Conservation (phyloP, 2,329 filamentous ascomycete genomes). For the Bipolaris victoriae region DNA sequence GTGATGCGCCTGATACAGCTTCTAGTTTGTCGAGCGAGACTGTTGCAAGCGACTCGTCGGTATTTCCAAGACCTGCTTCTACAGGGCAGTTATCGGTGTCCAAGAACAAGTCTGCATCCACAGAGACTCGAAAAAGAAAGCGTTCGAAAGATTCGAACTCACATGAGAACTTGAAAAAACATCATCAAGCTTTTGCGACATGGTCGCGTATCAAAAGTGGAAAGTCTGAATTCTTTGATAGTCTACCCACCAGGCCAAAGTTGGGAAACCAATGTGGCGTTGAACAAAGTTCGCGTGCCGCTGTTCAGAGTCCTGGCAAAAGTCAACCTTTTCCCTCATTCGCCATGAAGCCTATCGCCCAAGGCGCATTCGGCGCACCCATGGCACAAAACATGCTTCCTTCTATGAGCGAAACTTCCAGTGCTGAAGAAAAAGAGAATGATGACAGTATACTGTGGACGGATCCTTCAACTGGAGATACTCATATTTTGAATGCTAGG, state of each 20-base stretch:
- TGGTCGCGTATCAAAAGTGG: slow-evolving; percentile 56
- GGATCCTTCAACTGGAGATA: slow-evolving; percentile 64
- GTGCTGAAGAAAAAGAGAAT: slow-evolving; percentile 7
- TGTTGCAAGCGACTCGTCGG: not conserved
- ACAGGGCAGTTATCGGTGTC: not conserved
- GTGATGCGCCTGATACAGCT: slow-evolving; percentile 5
- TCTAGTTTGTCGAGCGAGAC: not conserved
- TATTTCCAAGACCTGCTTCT: not conserved
- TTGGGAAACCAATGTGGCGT: not conserved
- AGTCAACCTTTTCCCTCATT: slow-evolving; percentile 12
- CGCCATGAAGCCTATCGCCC: slow-evolving; percentile 16
- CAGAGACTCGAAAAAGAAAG: slow-evolving; percentile 30
- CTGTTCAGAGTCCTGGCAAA: not conserved
- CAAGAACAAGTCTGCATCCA: not conserved
- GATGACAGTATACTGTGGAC: slow-evolving; percentile 62
- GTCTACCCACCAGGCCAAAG: slow-evolving; percentile 20
- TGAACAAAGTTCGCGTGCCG: not conserved
- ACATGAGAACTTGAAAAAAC: slow-evolving; percentile 3
- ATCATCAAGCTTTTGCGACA: slow-evolving; percentile 36
- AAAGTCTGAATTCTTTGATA: slow-evolving; percentile 43
- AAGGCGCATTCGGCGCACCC: slow-evolving; percentile 18
- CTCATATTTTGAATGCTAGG: slow-evolving; percentile 59
- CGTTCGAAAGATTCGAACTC: not conserved
- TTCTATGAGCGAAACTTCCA: not conserved
- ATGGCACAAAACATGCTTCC: not conserved